Base-by-base conservation (phyloP, 1,284 basidiomycete genomes). In the Cryptococcus maquisensis region DNA sequence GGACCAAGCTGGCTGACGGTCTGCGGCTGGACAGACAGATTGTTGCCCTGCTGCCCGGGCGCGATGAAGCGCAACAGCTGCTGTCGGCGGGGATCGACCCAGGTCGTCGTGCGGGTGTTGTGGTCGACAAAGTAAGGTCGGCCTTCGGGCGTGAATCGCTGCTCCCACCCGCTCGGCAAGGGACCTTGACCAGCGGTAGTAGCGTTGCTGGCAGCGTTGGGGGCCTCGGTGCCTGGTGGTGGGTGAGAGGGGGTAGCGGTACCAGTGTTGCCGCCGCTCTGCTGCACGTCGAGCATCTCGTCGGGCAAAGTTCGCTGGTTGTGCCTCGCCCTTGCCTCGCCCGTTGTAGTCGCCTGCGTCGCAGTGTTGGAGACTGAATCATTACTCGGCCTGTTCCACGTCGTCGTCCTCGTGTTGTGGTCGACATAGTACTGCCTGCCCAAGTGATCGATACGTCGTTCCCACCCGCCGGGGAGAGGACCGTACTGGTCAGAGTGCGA, bases 61-160 rank as follows among this genome's bases (percentile, higher is more conserved):
- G 88, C 90, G 83, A 94, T 88, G 55, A 94, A 89, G 54, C 85
- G 86, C 46, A 87, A 81, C 55, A 93, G 83, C 53, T 90, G 89
- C 74, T 88, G 86, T 21, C 92, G 86, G 39, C 95, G 86, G 4
- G 96, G 96, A 74, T 99, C 96, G 32, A 92, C 92, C 95, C 95
- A 98, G 21, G 95, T 98, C 16, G 95, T 98, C 36, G 93, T 96
- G 24, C 96, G 85, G 0, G 91, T 93, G 72, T 90, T 90, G 79
- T 96, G 92, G 69, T 95, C 90, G 36, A 98, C 94, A 72, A 96
- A 98, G 80, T 98, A 98, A 1, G 95, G 91, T 46, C 96, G 83
- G 5, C 95, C 95, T 77, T 98, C 93, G n/a, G 94, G 88, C 1
- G 94, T 98, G 69, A 90, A 88, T 39, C 95, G 86, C 76, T 98